These are phyloP conservation scores for Spathaspora hagerdaliae DNA, from an alignment of 805 yeast species.

Conservation along the genomic window DNA sequence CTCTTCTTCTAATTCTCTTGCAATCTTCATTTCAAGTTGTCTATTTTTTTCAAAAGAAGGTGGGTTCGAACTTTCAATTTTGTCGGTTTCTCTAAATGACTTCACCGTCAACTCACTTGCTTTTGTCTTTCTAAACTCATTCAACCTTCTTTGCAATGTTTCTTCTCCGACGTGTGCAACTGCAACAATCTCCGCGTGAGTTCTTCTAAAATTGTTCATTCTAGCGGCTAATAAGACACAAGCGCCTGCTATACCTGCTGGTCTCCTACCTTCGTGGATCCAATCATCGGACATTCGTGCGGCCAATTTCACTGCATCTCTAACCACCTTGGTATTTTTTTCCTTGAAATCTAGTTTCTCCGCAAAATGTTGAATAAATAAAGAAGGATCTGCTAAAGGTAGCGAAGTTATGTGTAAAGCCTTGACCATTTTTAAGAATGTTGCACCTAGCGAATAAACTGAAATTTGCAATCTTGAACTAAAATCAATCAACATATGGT, in stretches of 20 bases:
- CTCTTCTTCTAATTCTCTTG: slow-evolving; percentile 22
- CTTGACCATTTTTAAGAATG: slow-evolving; percentile 90
- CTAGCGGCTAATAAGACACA: slow-evolving; percentile 89
- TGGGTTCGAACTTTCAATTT: slow-evolving; percentile 57
- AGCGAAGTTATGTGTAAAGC: slow-evolving; percentile 69
- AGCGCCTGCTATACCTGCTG: slow-evolving; percentile 98
- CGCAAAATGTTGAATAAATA: slow-evolving; percentile 91
- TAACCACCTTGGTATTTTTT: slow-evolving; percentile 66
- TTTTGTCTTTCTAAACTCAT: slow-evolving; percentile 77
- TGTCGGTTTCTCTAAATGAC: slow-evolving; percentile 57
- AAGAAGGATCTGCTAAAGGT: slow-evolving; percentile 91
- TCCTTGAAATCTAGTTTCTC: slow-evolving; percentile 81
- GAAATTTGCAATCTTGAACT: slow-evolving; percentile 85
- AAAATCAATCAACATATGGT: slow-evolving; percentile 94
- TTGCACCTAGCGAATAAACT: slow-evolving; percentile 93
- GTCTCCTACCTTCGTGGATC: slow-evolving; percentile 95
- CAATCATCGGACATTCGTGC: slow-evolving; percentile 91
- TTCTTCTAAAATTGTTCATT: slow-evolving; percentile 91
- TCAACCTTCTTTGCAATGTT: slow-evolving; percentile 84
- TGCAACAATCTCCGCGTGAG: slow-evolving; percentile 90
- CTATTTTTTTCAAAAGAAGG: slow-evolving; percentile 76
- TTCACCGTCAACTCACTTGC: slow-evolving; percentile 71
- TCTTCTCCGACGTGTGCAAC: slow-evolving; percentile 94
- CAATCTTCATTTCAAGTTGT: slow-evolving; percentile 40
- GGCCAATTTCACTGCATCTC: slow-evolving; percentile 84